A percentile compares a stretch with the other conserved stretches of the same genome.
Evolutionary conservation across 2,329 filamentous ascomycete species (phyloP).

Genomic region (Fusarium austroafricanum): DNA sequence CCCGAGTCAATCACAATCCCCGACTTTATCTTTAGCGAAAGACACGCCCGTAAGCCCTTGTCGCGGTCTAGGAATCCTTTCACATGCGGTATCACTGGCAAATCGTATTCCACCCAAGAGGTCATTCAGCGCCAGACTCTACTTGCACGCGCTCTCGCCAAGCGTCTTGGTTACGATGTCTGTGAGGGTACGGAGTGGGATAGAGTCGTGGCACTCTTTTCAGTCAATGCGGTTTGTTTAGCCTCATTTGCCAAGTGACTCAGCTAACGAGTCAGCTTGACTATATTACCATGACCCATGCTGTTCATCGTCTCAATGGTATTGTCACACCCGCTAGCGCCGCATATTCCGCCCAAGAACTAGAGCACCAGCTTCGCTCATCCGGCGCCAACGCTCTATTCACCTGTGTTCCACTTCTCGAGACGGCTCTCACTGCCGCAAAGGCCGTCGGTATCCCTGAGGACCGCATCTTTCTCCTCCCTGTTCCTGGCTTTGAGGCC

Average conservation of each 20-base stretch:
- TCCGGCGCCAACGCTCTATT: slow-evolving; percentile 77
- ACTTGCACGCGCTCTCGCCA: slow-evolving; percentile 74
- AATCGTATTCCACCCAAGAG: slow-evolving; percentile 71
- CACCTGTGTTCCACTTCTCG: slow-evolving; percentile 75
- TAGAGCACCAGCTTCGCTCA: slow-evolving; percentile 77
- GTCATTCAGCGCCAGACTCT: slow-evolving; percentile 73
- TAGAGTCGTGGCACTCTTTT: slow-evolving; percentile 80
- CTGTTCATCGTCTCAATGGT: slow-evolving; percentile 79
- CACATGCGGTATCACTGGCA: slow-evolving; percentile 80
- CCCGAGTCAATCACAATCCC: slow-evolving; percentile 80
- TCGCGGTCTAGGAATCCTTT: slow-evolving; percentile 75
- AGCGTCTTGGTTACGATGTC: slow-evolving; percentile 77
- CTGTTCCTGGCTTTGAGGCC: slow-evolving; percentile 69
- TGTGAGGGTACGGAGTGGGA: slow-evolving; percentile 83
- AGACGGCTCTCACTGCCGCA: slow-evolving; percentile 73
- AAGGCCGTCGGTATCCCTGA: slow-evolving; percentile 71
- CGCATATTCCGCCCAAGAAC: slow-evolving; percentile 75
- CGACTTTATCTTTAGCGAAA: slow-evolving; percentile 81
- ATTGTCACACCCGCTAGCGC: slow-evolving; percentile 81
- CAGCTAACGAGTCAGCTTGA: slow-evolving; percentile 68
- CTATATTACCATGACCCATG: slow-evolving; percentile 77
- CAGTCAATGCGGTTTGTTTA: slow-evolving; percentile 77
- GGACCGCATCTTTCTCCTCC: slow-evolving; percentile 75
- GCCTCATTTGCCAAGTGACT: not conserved
- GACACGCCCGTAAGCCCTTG: slow-evolving; percentile 73